Base-by-base conservation (phyloP, 2,329 filamentous ascomycete genomes). In the Phaeosphaeria sp. region DNA sequence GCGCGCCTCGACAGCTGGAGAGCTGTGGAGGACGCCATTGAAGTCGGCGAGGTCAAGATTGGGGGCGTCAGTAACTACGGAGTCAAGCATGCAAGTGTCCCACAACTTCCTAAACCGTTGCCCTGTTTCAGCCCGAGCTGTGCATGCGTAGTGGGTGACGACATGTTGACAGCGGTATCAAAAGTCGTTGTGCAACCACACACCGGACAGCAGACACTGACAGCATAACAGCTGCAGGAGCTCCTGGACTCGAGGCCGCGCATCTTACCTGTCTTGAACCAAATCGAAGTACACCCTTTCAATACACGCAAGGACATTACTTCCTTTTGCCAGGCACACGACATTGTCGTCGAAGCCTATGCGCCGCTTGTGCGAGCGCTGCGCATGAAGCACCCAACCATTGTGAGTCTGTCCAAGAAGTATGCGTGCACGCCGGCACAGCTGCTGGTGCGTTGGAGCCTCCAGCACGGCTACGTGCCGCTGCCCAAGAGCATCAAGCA, bases 201-300 rank as follows among this genome's bases (percentile, higher is more conserved):
- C 25, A 54, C 13, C 42, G n/a, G 20, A 27, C 25, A 27, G 3
- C 13, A 13, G 30, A 36, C 6, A 54, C 66, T 72, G 55, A 71
- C 62, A 25, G 51, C 20, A 18, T 17, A 18, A 25, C 61, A 89
- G 85, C 83, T 93, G 50, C 84, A 90, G 62, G 90, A 93, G 71
- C 79, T 93, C 49, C 83, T 92, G 69, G 81, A 82, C 1, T 84
- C 83, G 0, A 85, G 85, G 11, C 88, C 89, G 0, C 81, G 82
- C 0, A 83, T 90, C 46, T 74, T 80, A 10, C 91, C 91, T 0
- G 85, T 87, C 1, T 86, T 94, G 50, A 94, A 94, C 69, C 91
- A 95, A 78, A 89, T 93, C 67, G 74, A 94, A 74, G 84, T 93
- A 1, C 90, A 94, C 60, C 91, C 90, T 0, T 95, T 94, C 84